A percentile compares a stretch with the other conserved stretches of the same genome.
These are phyloP conservation scores for Plasmodium reichenowi DNA, from an alignment of 169 alveolate genomes.

Conservation along the genomic window DNA sequence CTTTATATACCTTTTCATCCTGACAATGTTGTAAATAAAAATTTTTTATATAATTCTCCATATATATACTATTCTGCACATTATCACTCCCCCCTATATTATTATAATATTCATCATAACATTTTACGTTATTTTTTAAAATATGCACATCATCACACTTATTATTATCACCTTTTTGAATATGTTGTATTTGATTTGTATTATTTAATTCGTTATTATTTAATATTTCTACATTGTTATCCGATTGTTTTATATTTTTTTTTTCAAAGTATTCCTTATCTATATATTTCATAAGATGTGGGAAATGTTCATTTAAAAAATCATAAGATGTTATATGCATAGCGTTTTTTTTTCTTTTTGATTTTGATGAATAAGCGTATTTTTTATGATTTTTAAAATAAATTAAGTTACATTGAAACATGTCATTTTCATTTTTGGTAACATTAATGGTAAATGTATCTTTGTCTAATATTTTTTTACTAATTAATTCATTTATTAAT, in stretches of 20 bases:
- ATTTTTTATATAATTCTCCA: constrained; percentile 17
- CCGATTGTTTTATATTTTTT: background rate
- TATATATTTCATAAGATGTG: constrained; percentile 20
- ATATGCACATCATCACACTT: background rate
- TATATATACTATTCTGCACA: background rate
- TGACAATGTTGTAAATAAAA: constrained; percentile 35
- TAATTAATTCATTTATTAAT: constrained; percentile 45
- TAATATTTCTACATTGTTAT: background rate
- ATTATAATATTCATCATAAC: no score
- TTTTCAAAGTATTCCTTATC: constrained; percentile 17
- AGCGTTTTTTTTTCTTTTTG: constrained; percentile 54
- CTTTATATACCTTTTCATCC: constrained; percentile 31
- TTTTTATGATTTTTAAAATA: constrained; percentile 21
- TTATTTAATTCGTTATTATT: background rate
- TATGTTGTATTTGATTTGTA: background rate
- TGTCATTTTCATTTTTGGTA: constrained; percentile 11
- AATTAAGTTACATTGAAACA: constrained; percentile 24
- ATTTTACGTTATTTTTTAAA: background rate
- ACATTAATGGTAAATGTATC: constrained; percentile 3
- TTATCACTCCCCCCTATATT: background rate
- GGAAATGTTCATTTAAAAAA: constrained; percentile 34
- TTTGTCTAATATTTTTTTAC: constrained; percentile 26
- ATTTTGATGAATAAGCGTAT: constrained; percentile 10
- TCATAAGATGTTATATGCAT: constrained; percentile 46
- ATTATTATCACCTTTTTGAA: background rate